Percentiles rank a stretch among this genome's conserved stretches.
Conservation (phyloP, 495 filamentous ascomycete species). For the Hypoxylon lenormandii region DNA sequence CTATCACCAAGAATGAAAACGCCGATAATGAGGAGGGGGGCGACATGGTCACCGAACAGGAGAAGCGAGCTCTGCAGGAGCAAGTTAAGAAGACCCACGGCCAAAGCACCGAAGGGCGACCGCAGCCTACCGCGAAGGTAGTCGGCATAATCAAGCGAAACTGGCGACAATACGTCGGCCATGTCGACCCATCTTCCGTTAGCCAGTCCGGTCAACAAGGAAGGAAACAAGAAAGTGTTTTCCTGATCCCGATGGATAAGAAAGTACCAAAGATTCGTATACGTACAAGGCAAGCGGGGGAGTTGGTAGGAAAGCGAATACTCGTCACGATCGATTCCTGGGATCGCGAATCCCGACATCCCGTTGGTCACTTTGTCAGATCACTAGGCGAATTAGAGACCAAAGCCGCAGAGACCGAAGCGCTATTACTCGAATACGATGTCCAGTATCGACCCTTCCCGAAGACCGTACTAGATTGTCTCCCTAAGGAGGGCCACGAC, state of each 20-base stretch:
- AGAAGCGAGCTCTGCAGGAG: conserved; percentile 85
- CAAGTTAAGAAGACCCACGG: conserved; percentile 88
- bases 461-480: conserved; percentile 90
- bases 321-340: conserved; percentile 96
- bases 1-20: conserved; percentile 91
- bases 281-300: conserved; percentile 86
- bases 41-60: conserved; percentile 82
- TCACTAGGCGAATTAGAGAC: conserved; percentile 93
- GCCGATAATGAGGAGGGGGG: conserved; percentile 75
- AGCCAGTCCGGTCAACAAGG: conserved; percentile 75
- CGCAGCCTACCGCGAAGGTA: conserved; percentile 91
- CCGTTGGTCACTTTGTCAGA: conserved; percentile 91
- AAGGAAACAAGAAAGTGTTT: conserved; percentile 88
- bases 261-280: conserved; percentile 94
- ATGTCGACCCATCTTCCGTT: conserved; percentile 87
- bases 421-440: conserved; percentile 91
- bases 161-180: conserved; percentile 97
- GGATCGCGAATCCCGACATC: conserved; percentile 92
- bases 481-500: conserved; percentile 90
- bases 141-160: conserved; percentile 94
- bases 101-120: conserved; percentile 77
- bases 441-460: conserved; percentile 98
- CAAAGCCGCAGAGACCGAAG: conserved; percentile 95
- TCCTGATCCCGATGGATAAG: conserved; percentile 97
- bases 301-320: conserved; percentile 88